These are phyloP conservation scores for Acanthamoeba royreba DNA, from an alignment of 208 protist genomes.

Conservation along the genomic window DNA sequence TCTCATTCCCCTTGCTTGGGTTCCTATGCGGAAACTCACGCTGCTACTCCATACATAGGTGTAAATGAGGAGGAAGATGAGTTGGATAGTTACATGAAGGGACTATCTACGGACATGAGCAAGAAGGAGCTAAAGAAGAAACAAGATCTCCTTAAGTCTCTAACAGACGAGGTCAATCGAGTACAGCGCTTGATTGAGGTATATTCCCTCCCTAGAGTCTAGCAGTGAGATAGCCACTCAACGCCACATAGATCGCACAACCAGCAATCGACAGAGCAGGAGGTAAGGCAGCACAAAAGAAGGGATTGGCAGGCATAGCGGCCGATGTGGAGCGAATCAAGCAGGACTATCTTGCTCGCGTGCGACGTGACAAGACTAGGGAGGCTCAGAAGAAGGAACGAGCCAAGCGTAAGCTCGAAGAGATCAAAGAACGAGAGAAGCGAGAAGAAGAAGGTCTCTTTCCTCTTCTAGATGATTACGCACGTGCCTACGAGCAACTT, in stretches of 20 bases:
- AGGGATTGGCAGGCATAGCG: neutral
- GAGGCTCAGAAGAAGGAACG: neutral
- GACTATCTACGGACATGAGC: neutral
- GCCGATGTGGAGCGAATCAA: conserved; percentile 8
- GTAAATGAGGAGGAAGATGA: conserved; percentile 11
- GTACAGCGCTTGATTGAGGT: conserved; percentile 4
- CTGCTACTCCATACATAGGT: neutral
- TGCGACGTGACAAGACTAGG: neutral
- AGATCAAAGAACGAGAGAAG: neutral
- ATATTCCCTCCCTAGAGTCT: neutral
- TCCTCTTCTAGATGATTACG: too few species aligned
- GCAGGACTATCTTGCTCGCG: neutral
- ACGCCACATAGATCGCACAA: neutral
- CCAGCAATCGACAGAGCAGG: neutral
- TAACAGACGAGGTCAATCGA: neutral
- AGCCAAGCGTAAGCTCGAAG: neutral
- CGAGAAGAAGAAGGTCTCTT: neutral
- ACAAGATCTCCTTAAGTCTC: neutral
- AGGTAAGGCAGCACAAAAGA: neutral
- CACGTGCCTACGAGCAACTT: neutral
- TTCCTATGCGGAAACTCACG: neutral
- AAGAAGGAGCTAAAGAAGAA: neutral
- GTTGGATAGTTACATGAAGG: conserved; percentile 5
- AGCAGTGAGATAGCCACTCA: too few species aligned
- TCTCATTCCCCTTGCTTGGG: neutral